These are phyloP conservation scores for Flaveria brownii DNA, from an alignment of 129 eudicot species.

Conservation along the genomic window DNA sequence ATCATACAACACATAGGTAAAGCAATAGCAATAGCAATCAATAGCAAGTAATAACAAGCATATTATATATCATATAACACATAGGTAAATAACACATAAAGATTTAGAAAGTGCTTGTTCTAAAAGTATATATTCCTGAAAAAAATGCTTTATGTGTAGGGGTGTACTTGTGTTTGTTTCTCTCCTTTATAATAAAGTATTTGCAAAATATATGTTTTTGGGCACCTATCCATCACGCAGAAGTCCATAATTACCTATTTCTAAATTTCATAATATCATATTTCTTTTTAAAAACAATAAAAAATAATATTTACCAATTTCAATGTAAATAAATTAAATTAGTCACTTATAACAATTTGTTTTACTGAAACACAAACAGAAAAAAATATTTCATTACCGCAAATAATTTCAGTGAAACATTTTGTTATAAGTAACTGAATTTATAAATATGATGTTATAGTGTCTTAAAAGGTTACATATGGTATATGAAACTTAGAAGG, in stretches of 20 bases:
- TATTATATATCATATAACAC: too few species aligned
- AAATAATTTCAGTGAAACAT: neutral
- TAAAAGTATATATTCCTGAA: neutral
- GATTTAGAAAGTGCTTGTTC: too few species aligned
- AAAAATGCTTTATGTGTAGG: neutral
- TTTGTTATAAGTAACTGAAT: neutral
- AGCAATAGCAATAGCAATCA: too few species aligned
- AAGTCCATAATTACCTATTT: neutral
- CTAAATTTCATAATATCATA: neutral
- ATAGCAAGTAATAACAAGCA: too few species aligned
- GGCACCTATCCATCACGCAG: neutral
- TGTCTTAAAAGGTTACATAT: neutral
- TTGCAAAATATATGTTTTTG: neutral
- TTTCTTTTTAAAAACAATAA: neutral
- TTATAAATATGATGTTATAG: slow-evolving; percentile 1
- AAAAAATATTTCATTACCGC: neutral
- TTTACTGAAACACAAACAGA: neutral
- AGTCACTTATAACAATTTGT: neutral
- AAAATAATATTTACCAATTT: neutral
- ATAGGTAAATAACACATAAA: too few species aligned
- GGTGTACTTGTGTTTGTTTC: neutral
- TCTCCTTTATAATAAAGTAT: neutral
- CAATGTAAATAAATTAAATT: neutral
- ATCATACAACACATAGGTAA: too few species aligned
- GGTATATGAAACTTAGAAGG: neutral